Evolutionary conservation across 148 eudicot species (phyloP).

Genomic region (Rhododendron kiyosumense): DNA sequence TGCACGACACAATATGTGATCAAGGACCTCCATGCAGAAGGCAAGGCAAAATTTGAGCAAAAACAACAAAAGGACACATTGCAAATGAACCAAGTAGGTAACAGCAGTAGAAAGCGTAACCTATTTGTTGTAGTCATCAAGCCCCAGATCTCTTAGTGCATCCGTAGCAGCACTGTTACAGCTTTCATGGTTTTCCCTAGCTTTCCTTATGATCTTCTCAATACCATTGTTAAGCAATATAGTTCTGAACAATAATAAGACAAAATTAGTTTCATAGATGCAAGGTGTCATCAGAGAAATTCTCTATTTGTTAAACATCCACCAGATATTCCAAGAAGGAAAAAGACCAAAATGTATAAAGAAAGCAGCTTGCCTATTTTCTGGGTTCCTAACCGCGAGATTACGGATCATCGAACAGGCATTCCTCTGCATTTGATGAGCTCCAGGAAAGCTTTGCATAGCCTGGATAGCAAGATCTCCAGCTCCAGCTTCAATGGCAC

Average conservation of each 20-base stretch:
- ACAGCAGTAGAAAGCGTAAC: not conserved
- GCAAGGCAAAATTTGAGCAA: not conserved
- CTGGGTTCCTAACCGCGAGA: slow-evolving; percentile 85
- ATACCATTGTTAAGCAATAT: slow-evolving; percentile 66
- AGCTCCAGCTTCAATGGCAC: slow-evolving; percentile 94
- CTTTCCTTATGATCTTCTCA: slow-evolving; percentile 75
- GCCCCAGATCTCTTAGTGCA: slow-evolving; percentile 90
- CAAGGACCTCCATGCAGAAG: not conserved
- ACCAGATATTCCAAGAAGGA: not conserved
- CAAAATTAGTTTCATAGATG: not conserved
- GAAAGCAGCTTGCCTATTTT: slow-evolving; percentile 52
- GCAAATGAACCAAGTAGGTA: not conserved
- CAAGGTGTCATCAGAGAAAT: not conserved
- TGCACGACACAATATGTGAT: not conserved
- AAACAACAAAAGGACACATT: not conserved
- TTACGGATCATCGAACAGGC: slow-evolving; percentile 90
- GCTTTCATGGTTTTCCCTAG: slow-evolving; percentile 56
- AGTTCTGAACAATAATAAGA: slow-evolving; percentile 37
- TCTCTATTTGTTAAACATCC: not conserved
- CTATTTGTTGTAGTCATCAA: slow-evolving; percentile 74
- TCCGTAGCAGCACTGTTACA: slow-evolving; percentile 87
- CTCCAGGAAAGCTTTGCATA: slow-evolving; percentile 74
- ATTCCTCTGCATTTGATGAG: slow-evolving; percentile 66
- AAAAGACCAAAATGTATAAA: not conserved
- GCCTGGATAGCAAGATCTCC: slow-evolving; percentile 91